phyloP scores from a whole-genome alignment of 257 asterid species.

The Fraxinus excelsior region DNA sequence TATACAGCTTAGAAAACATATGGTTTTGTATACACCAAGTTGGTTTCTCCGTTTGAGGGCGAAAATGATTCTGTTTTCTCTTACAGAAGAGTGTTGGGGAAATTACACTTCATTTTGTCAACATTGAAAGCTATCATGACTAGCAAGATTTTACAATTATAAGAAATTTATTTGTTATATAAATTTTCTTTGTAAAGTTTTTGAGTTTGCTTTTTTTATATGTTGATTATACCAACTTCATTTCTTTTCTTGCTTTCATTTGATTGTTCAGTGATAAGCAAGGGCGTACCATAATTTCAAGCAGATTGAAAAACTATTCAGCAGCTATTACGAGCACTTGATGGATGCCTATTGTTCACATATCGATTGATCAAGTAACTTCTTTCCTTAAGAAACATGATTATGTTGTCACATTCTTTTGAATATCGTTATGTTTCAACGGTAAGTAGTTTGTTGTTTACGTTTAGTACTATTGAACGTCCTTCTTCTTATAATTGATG shows the following conservation, averaged over 20 bases:
- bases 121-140: constrained; percentile 2
- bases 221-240: neutral
- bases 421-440: neutral
- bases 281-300: neutral
- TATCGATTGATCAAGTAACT: too few species aligned
- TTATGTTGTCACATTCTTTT: neutral
- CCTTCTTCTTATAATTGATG: too few species aligned
- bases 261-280: neutral
- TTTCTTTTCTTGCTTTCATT: neutral
- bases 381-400: neutral
- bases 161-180: neutral
- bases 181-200: neutral
- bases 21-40: constrained; percentile 27
- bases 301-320: neutral
- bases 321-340: neutral
- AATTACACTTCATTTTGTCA: constrained; percentile 12
- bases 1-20: neutral
- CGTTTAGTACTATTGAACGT: neutral
- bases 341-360: neutral
- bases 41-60: constrained; percentile 56
- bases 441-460: neutral
- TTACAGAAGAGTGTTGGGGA: constrained; percentile 47
- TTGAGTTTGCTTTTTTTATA: neutral
- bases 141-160: constrained; percentile 2
- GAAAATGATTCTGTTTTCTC: constrained; percentile 39